Evolutionary conservation across 148 eudicot genomes (phyloP).

Genomic region (Beta vulgaris): DNA sequence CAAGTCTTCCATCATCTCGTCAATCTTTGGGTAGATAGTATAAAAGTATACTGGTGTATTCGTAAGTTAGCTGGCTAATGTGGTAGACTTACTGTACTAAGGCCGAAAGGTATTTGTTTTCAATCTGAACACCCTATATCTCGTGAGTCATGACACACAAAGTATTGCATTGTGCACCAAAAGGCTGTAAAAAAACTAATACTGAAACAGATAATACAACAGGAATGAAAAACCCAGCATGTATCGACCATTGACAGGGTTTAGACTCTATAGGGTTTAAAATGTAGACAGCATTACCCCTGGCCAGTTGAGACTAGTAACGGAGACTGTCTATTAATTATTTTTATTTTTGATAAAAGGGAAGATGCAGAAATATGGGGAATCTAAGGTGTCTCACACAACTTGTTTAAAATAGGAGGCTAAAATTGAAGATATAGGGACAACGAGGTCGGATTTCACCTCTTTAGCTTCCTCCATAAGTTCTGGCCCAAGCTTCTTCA

Average conservation of each 20-base stretch:
- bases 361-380: not conserved
- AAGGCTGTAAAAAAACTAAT: not conserved
- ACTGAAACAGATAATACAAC: not conserved
- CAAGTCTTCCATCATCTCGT: not conserved
- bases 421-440: not conserved
- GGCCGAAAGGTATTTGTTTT: too few relatives aligned
- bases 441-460: conserved; percentile 35
- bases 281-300: not conserved
- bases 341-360: too few relatives aligned
- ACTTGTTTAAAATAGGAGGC: not conserved
- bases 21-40: not conserved
- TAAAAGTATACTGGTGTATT: too few relatives aligned
- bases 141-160: too few relatives aligned
- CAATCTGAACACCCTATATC: too few relatives aligned
- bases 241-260: not conserved
- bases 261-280: not conserved
- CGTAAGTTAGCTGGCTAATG: too few relatives aligned
- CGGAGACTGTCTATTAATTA: not conserved
- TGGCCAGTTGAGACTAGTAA: not conserved
- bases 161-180: not conserved
- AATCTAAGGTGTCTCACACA: not conserved
- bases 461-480: conserved; percentile 98
- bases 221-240: not conserved
- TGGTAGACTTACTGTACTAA: too few relatives aligned
- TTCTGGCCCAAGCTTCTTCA: conserved; percentile 87